Conservation (phyloP, 2,329 filamentous ascomycete species). For the Arthroderma sp. region DNA sequence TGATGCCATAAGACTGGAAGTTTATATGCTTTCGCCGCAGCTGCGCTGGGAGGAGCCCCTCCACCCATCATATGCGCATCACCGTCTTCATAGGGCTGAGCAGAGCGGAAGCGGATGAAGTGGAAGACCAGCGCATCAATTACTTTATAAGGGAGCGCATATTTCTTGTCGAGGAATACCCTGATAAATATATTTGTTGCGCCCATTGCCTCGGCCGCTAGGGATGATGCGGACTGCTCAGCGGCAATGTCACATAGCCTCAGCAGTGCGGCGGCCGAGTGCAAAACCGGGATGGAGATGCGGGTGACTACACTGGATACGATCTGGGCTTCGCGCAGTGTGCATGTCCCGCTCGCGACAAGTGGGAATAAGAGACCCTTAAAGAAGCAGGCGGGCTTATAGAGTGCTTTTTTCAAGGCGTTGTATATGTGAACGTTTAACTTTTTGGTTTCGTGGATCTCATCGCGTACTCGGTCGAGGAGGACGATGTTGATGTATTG, state of each 20-base stretch:
- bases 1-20: constrained; percentile 96
- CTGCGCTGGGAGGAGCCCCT: constrained; percentile 23
- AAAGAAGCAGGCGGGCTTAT: constrained; percentile 93
- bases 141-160: constrained; percentile 87
- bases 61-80: constrained; percentile 34
- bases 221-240: constrained; percentile 61
- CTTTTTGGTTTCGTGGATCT: constrained; percentile 89
- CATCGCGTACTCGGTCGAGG: constrained; percentile 78
- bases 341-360: constrained; percentile 73
- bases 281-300: constrained; percentile 77
- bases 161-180: constrained; percentile 87
- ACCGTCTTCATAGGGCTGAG: constrained; percentile 45
- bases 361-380: constrained; percentile 91
- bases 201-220: constrained; percentile 67
- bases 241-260: constrained; percentile 88
- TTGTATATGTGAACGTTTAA: constrained; percentile 94
- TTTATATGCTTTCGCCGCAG: constrained; percentile 45
- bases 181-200: constrained; percentile 94
- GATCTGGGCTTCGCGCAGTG: constrained; percentile 81
- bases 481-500: constrained; percentile 78
- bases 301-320: constrained; percentile 73
- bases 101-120: constrained; percentile 75
- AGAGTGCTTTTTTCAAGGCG: constrained; percentile 77
- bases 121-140: constrained; percentile 93
- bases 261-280: constrained; percentile 83